Base-by-base conservation (phyloP, 371 early-diverging fungal genomes). In the Conidiobolus incongruus region DNA sequence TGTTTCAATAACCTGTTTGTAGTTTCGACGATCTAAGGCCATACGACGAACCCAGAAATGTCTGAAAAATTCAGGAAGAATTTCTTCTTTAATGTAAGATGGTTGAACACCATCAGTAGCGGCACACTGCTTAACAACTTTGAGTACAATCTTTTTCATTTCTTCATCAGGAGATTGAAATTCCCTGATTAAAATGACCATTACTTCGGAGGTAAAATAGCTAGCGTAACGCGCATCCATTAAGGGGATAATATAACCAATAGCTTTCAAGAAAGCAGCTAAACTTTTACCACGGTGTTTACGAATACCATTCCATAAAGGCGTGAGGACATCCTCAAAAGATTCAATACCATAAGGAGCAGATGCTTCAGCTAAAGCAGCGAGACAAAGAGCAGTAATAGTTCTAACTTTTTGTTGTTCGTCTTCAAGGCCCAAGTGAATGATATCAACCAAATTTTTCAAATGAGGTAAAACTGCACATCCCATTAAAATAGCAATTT, bases 301-400 rank as follows among this genome's bases (percentile, higher is more conserved):
- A 55, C 81, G 80, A 52, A 91, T 81, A 53, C 92, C 95, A 22
- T 70, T 68, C 89, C 90, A 91, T 24, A 97, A 63, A 16, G 93
- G 91, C 46, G 75, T 68, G 29, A 96, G 60, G n/a, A n/a, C n/a
- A n/a, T n/a, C n/a, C n/a, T n/a, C n/a, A n/a, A n/a, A n/a, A n/a
- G n/a, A 51, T 56, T 95, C 97, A 50, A 97, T 91, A 61, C 97
- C 97, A 60, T 96, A 95, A 0, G 97, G 97, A 0, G 88, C 83
- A 2, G 94, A 86, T 1, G 94, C 91, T 60, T 94, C 94, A 1
- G 97, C 97, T 47, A 96, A 63, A 3, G 94, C 92, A 4, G 92
- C 80, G 40, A 96, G 74, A 0, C 94, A 91, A 35, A 92, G 63
- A 0, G 93, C 92, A 2, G 95, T 79, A 30, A 92, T 86, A 0